Evolutionary conservation across 805 yeast species (phyloP), one percentile per base, ranked within the genome.

Genomic region (Myxozyma lipomycoides): DNA sequence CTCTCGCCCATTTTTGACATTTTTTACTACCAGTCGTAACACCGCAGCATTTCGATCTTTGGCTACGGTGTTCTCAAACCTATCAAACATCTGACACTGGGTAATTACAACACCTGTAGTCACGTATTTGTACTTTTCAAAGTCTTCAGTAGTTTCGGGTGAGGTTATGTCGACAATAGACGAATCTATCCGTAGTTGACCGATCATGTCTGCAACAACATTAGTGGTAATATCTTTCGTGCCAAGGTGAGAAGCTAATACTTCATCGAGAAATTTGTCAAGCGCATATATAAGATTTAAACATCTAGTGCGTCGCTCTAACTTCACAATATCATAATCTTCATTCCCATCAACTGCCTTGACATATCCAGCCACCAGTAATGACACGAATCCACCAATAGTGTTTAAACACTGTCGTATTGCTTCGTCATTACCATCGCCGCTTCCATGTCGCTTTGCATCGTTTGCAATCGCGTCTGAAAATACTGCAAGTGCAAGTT

Each of bases 401-500:
- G 38, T 40, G 22, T 37, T 35, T 22, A 52, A 21, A n/a, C 52
- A 41, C 21, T 24, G 26, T 18, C 40, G 42, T 1, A 52, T 21
- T 4, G 53, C 56, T 3, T 23, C 6, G 4, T 15, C 45, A 22
- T 34, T 49, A 3, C 17, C 38, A 17, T n/a, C 28, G 22, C 23
- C 43, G 21, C n/a, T 18, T 1, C 35, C 49, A 7, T 26, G 38
- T 4, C 40, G 36, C 28, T 21, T n/a, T 1, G 56, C 56, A 22
- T 52, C 56, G 4, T 36, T 32, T 6, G 41, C 36, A 15, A 52
- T 24, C 4, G 43, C 15, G 3, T 25, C 4, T n/a, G 56, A 52
- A 22, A 52, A 46, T 5, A 35, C 24, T n/a, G 47, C 56, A 10
- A 52, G 43, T 17, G 53, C 56, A 32, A 45, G 48, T 37, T 52